Conservation (phyloP, 257 asterid genomes). For the Marsdenia floribunda region DNA sequence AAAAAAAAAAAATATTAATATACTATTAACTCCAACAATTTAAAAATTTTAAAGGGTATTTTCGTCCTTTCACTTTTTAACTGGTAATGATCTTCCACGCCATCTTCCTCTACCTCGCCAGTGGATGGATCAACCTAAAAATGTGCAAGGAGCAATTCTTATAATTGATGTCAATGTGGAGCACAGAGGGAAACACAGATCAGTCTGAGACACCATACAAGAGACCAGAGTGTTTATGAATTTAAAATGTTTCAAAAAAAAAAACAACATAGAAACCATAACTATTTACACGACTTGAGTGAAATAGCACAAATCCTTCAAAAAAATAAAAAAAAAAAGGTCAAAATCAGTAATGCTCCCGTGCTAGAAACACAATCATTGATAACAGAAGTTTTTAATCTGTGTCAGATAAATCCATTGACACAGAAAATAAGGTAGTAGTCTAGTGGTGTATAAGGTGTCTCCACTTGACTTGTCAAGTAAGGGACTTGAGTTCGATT, state of each 20-base stretch:
- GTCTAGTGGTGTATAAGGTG: too few relatives aligned
- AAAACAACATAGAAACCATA: background rate
- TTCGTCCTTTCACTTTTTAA: too few relatives aligned
- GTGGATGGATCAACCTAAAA: constrained; percentile 83
- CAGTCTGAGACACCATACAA: background rate
- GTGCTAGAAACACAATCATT: background rate
- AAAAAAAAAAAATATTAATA: too few relatives aligned
- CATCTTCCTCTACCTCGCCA: constrained; percentile 97
- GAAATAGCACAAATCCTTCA: background rate
- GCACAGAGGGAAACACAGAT: background rate
- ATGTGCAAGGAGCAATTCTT: background rate
- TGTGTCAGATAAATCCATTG: background rate
- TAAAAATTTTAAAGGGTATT: too few relatives aligned
- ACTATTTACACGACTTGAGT: background rate
- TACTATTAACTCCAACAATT: too few relatives aligned
- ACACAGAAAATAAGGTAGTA: too few relatives aligned
- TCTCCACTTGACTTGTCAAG: too few relatives aligned
- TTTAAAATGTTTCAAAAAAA: background rate
- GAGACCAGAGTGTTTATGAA: background rate
- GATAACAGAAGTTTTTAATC: background rate
- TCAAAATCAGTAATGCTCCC: background rate
- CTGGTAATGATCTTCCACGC: constrained; percentile 96
- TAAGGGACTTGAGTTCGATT: too few relatives aligned
- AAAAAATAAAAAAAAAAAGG: background rate
- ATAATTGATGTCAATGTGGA: background rate